Evolutionary conservation across 2,329 filamentous ascomycete species (phyloP).

Genomic region (Sporothrix brasiliensis): DNA sequence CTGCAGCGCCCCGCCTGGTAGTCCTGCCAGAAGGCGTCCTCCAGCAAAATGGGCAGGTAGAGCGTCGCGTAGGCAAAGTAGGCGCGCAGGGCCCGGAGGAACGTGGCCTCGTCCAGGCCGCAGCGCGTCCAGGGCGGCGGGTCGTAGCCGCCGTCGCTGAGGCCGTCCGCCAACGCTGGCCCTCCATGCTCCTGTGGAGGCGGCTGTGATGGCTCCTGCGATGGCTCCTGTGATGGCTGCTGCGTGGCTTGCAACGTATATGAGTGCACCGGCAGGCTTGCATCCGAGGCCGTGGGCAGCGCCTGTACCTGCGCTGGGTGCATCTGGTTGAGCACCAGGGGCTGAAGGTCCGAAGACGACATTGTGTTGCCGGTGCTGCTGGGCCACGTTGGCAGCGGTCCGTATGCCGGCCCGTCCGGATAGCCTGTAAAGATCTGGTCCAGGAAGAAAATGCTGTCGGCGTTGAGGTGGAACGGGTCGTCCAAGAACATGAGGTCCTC

Average conservation of each 20-base stretch:
- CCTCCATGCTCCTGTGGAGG: not conserved
- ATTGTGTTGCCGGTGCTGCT: not conserved
- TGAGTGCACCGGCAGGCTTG: not conserved
- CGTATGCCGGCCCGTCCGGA: not conserved
- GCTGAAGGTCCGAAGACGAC: slow-evolving; percentile 5
- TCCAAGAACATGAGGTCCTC: slow-evolving; percentile 31
- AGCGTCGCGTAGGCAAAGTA: slow-evolving; percentile 39
- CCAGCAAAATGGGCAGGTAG: slow-evolving; percentile 37
- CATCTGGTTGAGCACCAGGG: not conserved
- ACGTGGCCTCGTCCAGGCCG: slow-evolving; percentile 25
- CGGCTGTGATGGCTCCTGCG: not conserved
- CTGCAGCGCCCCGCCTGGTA: slow-evolving; percentile 36
- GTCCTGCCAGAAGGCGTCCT: slow-evolving; percentile 40
- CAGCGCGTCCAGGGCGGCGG: slow-evolving; percentile 31
- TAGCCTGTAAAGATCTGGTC: slow-evolving; percentile 38
- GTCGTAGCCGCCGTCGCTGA: slow-evolving; percentile 27
- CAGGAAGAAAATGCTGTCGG: slow-evolving; percentile 38
- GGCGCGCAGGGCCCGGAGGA: slow-evolving; percentile 34
- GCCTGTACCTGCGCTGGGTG: slow-evolving; percentile 20
- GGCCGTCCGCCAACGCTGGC: not conserved
- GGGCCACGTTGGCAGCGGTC: not conserved
- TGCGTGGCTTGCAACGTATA: not conserved
- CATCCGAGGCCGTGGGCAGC: not conserved
- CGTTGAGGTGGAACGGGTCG: slow-evolving; percentile 35
- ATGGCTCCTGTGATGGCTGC: not conserved